A percentile compares a stretch with the other conserved stretches of the same genome.
Evolutionary conservation across 2,329 filamentous ascomycete species (phyloP).

Genomic region (Colletotrichum cereale): DNA sequence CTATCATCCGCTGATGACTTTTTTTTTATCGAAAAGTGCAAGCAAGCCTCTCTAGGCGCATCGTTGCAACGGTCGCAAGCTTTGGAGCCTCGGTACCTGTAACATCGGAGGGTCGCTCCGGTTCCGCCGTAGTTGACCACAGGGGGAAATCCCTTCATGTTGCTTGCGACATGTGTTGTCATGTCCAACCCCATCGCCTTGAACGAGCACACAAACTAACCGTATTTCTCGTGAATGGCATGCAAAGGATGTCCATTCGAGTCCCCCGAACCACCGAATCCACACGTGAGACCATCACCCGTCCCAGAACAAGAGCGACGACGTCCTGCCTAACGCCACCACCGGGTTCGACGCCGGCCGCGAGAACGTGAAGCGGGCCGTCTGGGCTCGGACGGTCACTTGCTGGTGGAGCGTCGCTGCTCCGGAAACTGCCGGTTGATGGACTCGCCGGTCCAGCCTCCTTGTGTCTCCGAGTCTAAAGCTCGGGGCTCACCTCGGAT

Average conservation of each 20-base stretch:
- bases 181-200: not conserved
- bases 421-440: constrained; percentile 18
- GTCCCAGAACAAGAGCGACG: not conserved
- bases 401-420: constrained; percentile 26
- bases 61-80: not conserved
- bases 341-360: constrained; percentile 22
- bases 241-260: not conserved
- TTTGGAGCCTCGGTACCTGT: not conserved
- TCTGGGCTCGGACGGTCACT: constrained; percentile 20
- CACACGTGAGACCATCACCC: not conserved
- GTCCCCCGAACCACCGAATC: too few species aligned
- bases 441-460: not conserved
- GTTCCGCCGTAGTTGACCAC: not conserved
- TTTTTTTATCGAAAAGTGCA: not conserved
- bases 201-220: not conserved
- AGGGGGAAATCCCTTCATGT: not conserved
- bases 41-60: not conserved
- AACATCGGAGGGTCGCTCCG: not conserved
- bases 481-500: not conserved
- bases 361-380: constrained; percentile 20
- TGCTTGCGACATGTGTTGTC: not conserved
- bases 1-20: not conserved
- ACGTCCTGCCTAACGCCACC: constrained; percentile 9
- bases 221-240: not conserved
- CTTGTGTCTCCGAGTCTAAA: too few species aligned